Base-by-base conservation (phyloP, 495 filamentous ascomycete species). In the Antarctomyces pellizariae region DNA sequence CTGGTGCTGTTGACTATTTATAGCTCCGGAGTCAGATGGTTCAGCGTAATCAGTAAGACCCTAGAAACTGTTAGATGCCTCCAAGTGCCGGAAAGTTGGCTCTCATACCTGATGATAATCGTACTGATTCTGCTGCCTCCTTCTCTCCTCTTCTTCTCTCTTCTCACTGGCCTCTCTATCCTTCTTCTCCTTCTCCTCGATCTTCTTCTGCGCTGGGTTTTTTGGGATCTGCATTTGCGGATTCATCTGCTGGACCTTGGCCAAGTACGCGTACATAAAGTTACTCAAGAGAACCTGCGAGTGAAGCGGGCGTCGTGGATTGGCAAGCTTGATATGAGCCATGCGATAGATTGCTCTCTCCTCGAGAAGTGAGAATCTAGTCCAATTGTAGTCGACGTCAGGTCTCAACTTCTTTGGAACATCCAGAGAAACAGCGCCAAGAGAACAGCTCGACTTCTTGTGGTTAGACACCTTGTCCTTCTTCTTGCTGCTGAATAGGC, bases 251-350 rank as follows among this genome's bases (percentile, higher is more conserved):
- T 97, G 86, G 18, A 99, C 86, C 50, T 95, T 95, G 28, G 84
- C 89, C 36, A 99, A 64, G 46, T 99, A 99, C 16, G 77, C 84
- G 56, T 99, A 99, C 86, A 99, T 99, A 48, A 99, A 99, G 41
- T 99, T 99, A 50, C 83, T 93, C 38, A 99, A 69, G 28, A 99
- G 59, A 13, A 99, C 86, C 45, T 99, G 86, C 24, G 83, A 92
- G 40, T 90, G 78, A 18, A 99, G 52, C 21, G 83, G 75, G 16
- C 86, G 71, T 7, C 86, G 69, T 17, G 86, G 86, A 44, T 99
- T 99, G 3, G 86, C 86, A 28, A 99, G 73, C 49, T 99, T 99
- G 50, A 95, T 83, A 47, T 99, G 86, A 7, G 86, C 86, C 73
- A 99, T 91, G 28, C 86, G 63, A 44, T 99, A 99, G 31, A 99